Percentiles rank a stretch among this genome's conserved stretches.
Conservation (phyloP, 1,284 basidiomycete species). For the Tilletia setariae region DNA sequence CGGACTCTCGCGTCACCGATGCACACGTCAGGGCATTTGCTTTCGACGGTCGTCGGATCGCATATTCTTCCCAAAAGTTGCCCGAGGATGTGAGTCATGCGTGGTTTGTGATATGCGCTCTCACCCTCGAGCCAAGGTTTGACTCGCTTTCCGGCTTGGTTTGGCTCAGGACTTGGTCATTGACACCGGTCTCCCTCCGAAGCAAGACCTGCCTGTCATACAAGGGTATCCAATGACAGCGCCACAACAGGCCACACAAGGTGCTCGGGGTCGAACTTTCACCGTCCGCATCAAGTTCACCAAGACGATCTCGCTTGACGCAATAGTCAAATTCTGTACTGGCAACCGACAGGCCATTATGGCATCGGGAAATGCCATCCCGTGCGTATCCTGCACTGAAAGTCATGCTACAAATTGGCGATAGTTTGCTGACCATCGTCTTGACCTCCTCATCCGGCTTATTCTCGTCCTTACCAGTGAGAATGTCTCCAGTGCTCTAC, state of each 20-base stretch:
- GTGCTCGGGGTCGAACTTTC: constrained; percentile 23
- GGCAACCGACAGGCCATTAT: constrained; percentile 29
- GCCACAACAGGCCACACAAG: not conserved
- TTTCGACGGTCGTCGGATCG: constrained; percentile 32
- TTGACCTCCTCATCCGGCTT: not conserved
- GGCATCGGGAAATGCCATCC: constrained; percentile 24
- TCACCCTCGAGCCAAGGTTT: not conserved
- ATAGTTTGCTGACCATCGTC: not conserved
- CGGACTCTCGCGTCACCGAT: constrained; percentile 23
- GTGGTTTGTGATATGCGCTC: not conserved
- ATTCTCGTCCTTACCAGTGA: not conserved
- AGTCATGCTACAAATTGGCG: too few relatives aligned
- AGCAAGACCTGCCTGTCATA: constrained; percentile 18
- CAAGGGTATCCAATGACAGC: constrained; percentile 21
- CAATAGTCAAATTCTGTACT: constrained; percentile 25
- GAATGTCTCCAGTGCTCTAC: constrained; percentile 20
- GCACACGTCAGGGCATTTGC: constrained; percentile 21
- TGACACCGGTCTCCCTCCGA: constrained; percentile 29
- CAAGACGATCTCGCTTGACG: constrained; percentile 24
- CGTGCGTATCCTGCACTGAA: constrained; percentile 2
- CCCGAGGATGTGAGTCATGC: constrained; percentile 19
- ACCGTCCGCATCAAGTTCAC: constrained; percentile 27
- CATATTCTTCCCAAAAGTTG: constrained; percentile 19
- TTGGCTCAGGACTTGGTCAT: constrained; percentile 16
- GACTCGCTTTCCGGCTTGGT: not conserved